Evolutionary conservation across 2,329 filamentous ascomycete genomes (phyloP), one percentile per base, ranked within the genome.

Genomic region (Trichophyton rubrum): DNA sequence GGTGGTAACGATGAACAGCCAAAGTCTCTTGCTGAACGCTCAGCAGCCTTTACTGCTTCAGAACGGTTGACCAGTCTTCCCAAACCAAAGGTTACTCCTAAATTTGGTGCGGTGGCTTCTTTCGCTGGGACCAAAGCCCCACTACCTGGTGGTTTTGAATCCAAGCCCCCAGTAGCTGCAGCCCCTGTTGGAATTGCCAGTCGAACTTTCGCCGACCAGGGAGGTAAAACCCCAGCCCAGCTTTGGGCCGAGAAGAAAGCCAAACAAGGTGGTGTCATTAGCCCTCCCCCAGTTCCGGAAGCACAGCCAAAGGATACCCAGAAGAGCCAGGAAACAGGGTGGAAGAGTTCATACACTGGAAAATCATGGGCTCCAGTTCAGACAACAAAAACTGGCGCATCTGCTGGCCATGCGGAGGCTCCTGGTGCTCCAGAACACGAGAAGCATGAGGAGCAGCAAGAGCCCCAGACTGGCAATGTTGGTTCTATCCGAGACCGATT

Each of bases 211-310:
- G 93, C 93, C 15, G 91, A 96, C 66, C 80, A 95, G 72, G 91
- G 88, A 64, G 93, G 93, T 64, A 99, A 97, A 79, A 97, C 93
- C 3, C 93, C 93, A 5, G 91, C 93, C 33, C 93, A 99, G 73
- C 77, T 96, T 40, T 99, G 93, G 93, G 92, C 92, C 0, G 93
- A 99, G 78, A 95, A 91, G 78, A 97, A 97, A 78, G 92, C 89
- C 41, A 86, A 85, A 63, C 85, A 93, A 72, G 81, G 86, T 61
- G 84, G 82, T 58, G 85, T 82, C 53, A 77, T 77, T 45, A 76
- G 80, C 57, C 75, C 78, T 30, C 73, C 79, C 58, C 72, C 78
- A 20, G 62, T 75, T 59, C 70, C 77, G 24, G 75, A 83, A 45
- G 81, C 85, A 0, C 76, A 90, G 35, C 72, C 78, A 58, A 79